These are phyloP conservation scores for Juglanconis juglandina DNA, from an alignment of 2,329 filamentous ascomycete species.

Conservation along the genomic window DNA sequence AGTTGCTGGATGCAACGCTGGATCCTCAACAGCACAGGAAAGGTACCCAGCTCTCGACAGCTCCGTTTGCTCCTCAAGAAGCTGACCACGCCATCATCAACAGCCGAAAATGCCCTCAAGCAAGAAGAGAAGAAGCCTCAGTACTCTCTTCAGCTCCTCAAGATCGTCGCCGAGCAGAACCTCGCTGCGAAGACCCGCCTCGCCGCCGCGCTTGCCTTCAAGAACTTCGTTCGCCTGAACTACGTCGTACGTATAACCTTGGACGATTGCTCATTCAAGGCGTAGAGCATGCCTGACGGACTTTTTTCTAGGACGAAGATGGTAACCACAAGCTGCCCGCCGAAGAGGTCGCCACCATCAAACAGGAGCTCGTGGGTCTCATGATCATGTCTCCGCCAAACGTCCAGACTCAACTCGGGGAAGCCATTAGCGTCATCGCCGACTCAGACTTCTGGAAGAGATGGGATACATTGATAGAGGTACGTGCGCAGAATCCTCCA, in stretches of 20 bases:
- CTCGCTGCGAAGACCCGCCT: constrained; percentile 77
- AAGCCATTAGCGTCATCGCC: constrained; percentile 94
- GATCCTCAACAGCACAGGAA: constrained; percentile 85
- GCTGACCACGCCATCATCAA: constrained; percentile 17
- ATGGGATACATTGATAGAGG: constrained; percentile 93
- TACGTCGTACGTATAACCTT: constrained; percentile 64
- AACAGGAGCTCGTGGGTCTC: constrained; percentile 88
- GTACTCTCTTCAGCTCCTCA: constrained; percentile 84
- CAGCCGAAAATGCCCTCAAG: constrained; percentile 79
- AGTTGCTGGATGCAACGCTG: constrained; percentile 86
- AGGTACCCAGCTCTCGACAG: constrained; percentile 52
- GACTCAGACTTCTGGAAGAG: constrained; percentile 96
- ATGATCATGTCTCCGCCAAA: constrained; percentile 89
- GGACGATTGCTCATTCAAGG: neutral
- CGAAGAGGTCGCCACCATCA: constrained; percentile 85
- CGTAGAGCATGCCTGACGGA: constrained; percentile 1
- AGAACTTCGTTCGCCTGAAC: constrained; percentile 94
- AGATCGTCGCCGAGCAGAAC: constrained; percentile 76
- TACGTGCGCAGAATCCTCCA: constrained; percentile 33
- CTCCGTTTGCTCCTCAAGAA: constrained; percentile 6
- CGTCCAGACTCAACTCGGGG: constrained; percentile 90
- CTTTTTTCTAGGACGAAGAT: constrained; percentile 68
- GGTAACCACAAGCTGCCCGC: constrained; percentile 84
- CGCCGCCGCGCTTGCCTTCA: constrained; percentile 89
- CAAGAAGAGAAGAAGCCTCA: constrained; percentile 77